phyloP scores from a whole-genome alignment of 106 monocot species.

The Agapanthus africanus region DNA sequence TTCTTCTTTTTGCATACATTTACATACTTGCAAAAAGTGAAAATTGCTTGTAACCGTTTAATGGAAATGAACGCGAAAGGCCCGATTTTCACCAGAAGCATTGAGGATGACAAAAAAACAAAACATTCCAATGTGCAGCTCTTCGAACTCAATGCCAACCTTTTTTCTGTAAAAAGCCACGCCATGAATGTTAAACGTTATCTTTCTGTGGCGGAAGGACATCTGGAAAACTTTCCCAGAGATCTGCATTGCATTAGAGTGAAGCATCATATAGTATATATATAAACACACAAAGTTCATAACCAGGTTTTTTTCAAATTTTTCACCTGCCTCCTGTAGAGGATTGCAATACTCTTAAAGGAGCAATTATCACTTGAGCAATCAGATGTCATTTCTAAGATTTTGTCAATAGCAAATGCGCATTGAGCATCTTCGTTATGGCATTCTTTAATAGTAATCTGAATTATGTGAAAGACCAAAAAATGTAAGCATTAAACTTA shows the following conservation, averaged over 20 bases:
- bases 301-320: background rate
- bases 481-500: background rate
- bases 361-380: slow-evolving; percentile 29
- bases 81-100: too few relatives aligned
- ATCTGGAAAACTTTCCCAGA: slow-evolving; percentile 86
- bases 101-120: background rate
- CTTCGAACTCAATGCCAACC: slow-evolving; percentile 25
- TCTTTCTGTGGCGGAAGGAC: slow-evolving; percentile 73
- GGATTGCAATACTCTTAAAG: slow-evolving; percentile 64
- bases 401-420: slow-evolving; percentile 88
- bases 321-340: slow-evolving; percentile 82
- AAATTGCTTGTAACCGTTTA: too few relatives aligned
- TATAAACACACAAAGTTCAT: background rate
- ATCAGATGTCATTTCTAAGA: slow-evolving; percentile 71
- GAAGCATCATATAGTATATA: background rate
- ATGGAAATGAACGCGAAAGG: too few relatives aligned
- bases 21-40: too few relatives aligned
- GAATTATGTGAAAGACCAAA: slow-evolving; percentile 27
- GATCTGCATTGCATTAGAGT: slow-evolving; percentile 35
- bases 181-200: slow-evolving; percentile 88
- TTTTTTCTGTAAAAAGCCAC: slow-evolving; percentile 98
- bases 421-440: slow-evolving; percentile 86
- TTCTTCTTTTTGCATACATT: too few relatives aligned
- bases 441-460: slow-evolving; percentile 89
- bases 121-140: background rate